Base-by-base conservation (phyloP, 2,329 filamentous ascomycete genomes). In the Venturia oleaginea region DNA sequence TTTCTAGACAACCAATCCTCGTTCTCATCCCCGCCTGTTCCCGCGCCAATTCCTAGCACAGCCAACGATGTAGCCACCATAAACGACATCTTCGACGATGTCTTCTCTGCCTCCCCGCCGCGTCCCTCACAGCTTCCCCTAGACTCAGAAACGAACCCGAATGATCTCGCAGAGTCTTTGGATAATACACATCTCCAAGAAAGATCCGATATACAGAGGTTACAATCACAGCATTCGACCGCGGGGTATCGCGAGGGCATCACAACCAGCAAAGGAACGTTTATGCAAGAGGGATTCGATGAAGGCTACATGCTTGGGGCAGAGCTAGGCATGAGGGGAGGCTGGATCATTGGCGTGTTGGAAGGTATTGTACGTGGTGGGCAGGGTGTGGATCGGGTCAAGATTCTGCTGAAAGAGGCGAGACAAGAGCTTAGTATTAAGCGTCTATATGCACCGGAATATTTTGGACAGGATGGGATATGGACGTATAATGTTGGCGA, bases 191-290 rank as follows among this genome's bases (percentile, higher is more conserved):
- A 46, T 42, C 27, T 61, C 3, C 37, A 61, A 48, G 62, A 46
- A 55, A 30, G 24, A 55, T 86, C 83, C n/a, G 92, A 96, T 70
- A 83, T 94, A 61, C 85, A 83, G 24, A 86, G 89, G 30, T 82
- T 96, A 19, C 86, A 89, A 70, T 83, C 85, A 51, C 86, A 89
- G 64, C 91, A 96, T 74, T 83, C 86, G 62, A 97, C 90, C 8
- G 87, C 90, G 46, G 94, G 94, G 24, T 97, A 97, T 76, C 88
- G 93, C 66, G 92, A 97, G 71, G 94, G 93, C 55, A 84, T 97
- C 63, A 83, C 88, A 0, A 79, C 79, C 3, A 89, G 89, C 38
- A 97, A 97, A 74, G 84, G 84, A 32, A 77, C 81, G 59, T 88
- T 86, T 70, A 85, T 97, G 32, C 94, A 99, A 76, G 81, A 81